These are phyloP conservation scores for Knoxia roxburghii DNA, from an alignment of 257 asterid species.

Conservation along the genomic window DNA sequence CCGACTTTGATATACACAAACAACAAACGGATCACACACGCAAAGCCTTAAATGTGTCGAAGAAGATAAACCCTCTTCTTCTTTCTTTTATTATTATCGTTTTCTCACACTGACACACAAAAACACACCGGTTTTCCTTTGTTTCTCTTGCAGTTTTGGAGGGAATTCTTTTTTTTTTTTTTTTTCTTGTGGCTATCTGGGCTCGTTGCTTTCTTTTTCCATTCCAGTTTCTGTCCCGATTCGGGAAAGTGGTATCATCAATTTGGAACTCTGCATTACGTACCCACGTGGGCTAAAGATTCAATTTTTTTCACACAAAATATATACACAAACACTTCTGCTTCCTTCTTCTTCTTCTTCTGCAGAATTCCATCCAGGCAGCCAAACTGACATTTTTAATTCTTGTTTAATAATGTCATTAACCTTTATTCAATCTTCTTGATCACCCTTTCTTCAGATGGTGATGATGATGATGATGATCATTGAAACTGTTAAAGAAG, in stretches of 20 bases:
- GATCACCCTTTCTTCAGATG: neutral
- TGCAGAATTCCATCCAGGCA: too few species aligned
- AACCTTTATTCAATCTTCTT: neutral
- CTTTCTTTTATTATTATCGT: neutral
- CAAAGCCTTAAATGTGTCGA: slow-evolving; percentile 79
- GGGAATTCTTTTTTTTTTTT: slow-evolving; percentile 26
- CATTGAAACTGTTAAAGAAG: neutral
- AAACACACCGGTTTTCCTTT: slow-evolving; percentile 27
- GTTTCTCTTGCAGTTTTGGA: slow-evolving; percentile 33
- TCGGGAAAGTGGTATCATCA: too few species aligned
- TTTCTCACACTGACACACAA: slow-evolving; percentile 15
- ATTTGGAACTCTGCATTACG: too few species aligned
- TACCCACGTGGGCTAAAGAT: too few species aligned
- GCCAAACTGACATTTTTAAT: too few species aligned
- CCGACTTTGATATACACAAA: slow-evolving; percentile 3
- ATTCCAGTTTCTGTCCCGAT: slow-evolving; percentile 26
- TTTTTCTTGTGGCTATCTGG: neutral
- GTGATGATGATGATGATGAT: neutral
- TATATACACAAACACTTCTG: too few species aligned
- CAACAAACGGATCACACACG: slow-evolving; percentile 42
- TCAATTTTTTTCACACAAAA: too few species aligned
- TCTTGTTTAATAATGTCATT: too few species aligned
- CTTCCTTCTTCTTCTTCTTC: too few species aligned
- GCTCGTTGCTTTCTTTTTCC: slow-evolving; percentile 13
- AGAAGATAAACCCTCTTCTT: slow-evolving; percentile 13